phyloP scores from a whole-genome alignment of 1,284 basidiomycete genomes.

The Amylostereum areolatum region DNA sequence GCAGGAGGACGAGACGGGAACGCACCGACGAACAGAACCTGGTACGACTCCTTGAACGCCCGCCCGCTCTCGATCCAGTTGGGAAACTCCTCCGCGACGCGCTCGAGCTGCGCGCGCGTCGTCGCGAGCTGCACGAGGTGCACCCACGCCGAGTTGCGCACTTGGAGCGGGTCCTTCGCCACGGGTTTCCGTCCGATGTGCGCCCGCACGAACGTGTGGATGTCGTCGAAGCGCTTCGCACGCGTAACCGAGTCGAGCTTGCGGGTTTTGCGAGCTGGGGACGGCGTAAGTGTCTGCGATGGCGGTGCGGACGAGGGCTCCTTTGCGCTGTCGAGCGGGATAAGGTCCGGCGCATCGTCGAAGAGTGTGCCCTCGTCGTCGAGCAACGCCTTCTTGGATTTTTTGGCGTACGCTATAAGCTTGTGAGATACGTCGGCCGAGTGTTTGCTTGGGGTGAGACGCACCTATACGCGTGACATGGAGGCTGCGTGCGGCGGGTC shows the following conservation, averaged over 20 bases:
- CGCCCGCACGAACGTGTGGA: conserved; percentile 18
- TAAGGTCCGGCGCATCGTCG: no score
- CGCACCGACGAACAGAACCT: conserved; percentile 46
- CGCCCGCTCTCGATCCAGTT: conserved; percentile 39
- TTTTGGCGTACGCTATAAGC: no score
- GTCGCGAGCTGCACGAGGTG: conserved; percentile 45
- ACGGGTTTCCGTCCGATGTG: conserved; percentile 17
- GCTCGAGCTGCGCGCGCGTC: conserved; percentile 38
- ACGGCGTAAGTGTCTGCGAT: no score
- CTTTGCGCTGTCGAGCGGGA: no score
- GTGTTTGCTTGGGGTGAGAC: no score
- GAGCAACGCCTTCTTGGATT: no score
- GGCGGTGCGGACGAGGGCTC: no score
- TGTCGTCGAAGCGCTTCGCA: conserved; percentile 19
- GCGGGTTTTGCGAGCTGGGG: background rate
- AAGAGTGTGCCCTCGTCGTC: no score
- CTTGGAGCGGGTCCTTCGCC: conserved; percentile 14
- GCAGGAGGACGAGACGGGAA: conserved; percentile 11
- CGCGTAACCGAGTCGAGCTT: conserved; percentile 16
- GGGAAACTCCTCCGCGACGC: conserved; percentile 37
- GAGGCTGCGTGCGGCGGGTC: no score
- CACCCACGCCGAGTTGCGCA: conserved; percentile 33
- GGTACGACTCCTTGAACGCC: conserved; percentile 30
- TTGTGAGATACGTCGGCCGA: no score
- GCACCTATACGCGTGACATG: no score